Evolutionary conservation across 1,284 basidiomycete species (phyloP), one percentile per base, ranked within the genome.

Genomic region (Cryptococcus sp.): DNA sequence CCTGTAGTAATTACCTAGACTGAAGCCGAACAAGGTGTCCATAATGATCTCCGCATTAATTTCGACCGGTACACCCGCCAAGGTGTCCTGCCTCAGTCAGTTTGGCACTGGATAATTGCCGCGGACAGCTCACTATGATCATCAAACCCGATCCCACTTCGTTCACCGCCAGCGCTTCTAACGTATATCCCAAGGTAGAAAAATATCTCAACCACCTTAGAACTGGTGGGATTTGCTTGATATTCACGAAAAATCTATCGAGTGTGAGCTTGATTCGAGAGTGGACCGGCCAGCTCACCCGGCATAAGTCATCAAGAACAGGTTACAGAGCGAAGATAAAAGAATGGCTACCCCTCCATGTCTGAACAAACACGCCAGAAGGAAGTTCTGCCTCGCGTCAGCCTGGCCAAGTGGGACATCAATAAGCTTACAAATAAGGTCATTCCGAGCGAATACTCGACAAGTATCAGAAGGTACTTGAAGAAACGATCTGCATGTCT

Each of bases 311-410:
- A 78, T 89, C 69, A 89, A 84, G 74, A 87, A 90, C 10, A 92
- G 80, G 32, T 85, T 85, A 6, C 83, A 82, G 23, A 90, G 79
- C 7, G 87, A 86, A 3, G 86, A 89, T 30, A 93, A 70, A 2
- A 96, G 82, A 66, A 93, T 91, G 2, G 91, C 91, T 47, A 93
- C 83, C 14, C 89, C 89, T n/a, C 86, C 86, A 65, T 94, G 90
- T 51, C 79, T 78, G 81, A 94, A 88, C 14, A 86, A 67, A 7
- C 85, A 84, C 4, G 87, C 90, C 15, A 95, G 82, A 46, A 93
- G 80, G 80, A 94, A 91, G 76, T 94, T 94, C 88, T 90, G 64
- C 0, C 14, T 32, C 23, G 35, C 30, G 10, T 6, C 30, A 30
- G 5, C 6, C 14, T 32, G 14, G 4, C 30, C 2, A 34, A 50